Percentiles rank a stretch among this genome's conserved stretches.
Conservation (phyloP, 768 basidiomycete species). For the Suillus lakei region DNA sequence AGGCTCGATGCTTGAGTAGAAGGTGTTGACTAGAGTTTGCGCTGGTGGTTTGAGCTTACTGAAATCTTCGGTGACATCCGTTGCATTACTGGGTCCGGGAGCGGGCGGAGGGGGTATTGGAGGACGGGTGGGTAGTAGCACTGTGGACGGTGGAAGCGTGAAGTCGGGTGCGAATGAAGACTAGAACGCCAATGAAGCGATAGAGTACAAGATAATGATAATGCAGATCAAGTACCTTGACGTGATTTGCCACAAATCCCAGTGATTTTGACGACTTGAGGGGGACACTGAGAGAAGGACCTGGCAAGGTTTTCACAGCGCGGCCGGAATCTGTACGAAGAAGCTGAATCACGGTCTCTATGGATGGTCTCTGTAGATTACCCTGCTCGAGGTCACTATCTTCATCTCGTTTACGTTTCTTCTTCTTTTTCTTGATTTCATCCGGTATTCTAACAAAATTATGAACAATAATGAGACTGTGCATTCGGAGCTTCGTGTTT, state of each 20-base stretch:
- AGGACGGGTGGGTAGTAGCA: slow-evolving; percentile 65
- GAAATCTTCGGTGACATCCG: slow-evolving; percentile 88
- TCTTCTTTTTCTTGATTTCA: slow-evolving; percentile 78
- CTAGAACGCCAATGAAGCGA: slow-evolving; percentile 27
- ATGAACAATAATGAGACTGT: background rate
- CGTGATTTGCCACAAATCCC: slow-evolving; percentile 45
- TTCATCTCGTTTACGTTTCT: slow-evolving; percentile 83
- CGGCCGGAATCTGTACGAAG: slow-evolving; percentile 50
- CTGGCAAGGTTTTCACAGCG: slow-evolving; percentile 64
- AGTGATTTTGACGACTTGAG: slow-evolving; percentile 63
- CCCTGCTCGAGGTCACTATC: slow-evolving; percentile 75
- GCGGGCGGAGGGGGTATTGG: slow-evolving; percentile 64
- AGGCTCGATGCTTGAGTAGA: slow-evolving; percentile 88
- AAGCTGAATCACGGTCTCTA: slow-evolving; percentile 13
- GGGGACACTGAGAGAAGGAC: slow-evolving; percentile 43
- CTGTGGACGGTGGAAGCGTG: slow-evolving; percentile 50
- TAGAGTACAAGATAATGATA: background rate
- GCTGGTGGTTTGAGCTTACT: slow-evolving; percentile 78
- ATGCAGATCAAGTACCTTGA: slow-evolving; percentile 49
- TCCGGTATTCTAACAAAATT: slow-evolving; percentile 37
- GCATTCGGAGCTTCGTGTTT: slow-evolving; percentile 21
- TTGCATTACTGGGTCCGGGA: slow-evolving; percentile 84
- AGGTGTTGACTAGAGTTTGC: slow-evolving; percentile 75
- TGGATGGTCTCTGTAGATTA: slow-evolving; percentile 13
- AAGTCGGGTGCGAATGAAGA: slow-evolving; percentile 60